Evolutionary conservation across 495 filamentous ascomycete genomes (phyloP), one percentile per base, ranked within the genome.

Genomic region (Hypoxylon lienhwacheense): DNA sequence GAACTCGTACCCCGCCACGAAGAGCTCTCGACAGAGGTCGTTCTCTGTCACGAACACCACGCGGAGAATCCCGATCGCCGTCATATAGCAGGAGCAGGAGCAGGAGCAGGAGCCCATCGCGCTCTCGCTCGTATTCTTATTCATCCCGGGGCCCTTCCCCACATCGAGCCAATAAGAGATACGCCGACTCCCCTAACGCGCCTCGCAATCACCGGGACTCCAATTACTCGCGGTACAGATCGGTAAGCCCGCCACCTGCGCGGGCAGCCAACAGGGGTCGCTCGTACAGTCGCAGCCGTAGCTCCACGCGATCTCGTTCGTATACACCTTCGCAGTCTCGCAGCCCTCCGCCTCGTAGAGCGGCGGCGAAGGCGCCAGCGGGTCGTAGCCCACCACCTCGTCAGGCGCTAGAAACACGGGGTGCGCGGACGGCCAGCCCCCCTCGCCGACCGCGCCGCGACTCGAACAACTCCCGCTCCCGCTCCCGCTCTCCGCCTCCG

Each of bases 31-130:
- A 61, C 17, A 59, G 65, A 34, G 61, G 52, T 7, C 70, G 71
- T 29, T 70, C 72, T 6, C 3, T 65, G 14, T 76, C 77, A 10
- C 71, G 70, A 59, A 73, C 75, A 1, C 73, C 72, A 21, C 69
- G 64, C 11, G 63, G 69, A 36, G 67, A 69, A n/a, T 56, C 35
- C 10, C 55, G 62, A 32, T 63, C 59, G 37, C 62, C 65, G 21
- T 73, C 73, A n/a, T 73, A 76, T 31, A 68, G 63, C 50, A 67
- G 66, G 48, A 73, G 69, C 32, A 67, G 69, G 46, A 68, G 63
- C 50, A 67, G 66, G 48, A 73, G 69, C 32, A 67, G 69, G 46
- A 72, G 69, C 37, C 59, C 66, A 10, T 68, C 71, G 14, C 71
- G 72, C 22, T 72, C 72, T 16, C 50, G 68, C 24, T 75, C 71